Percentiles rank a stretch among this genome's conserved stretches.
These are phyloP conservation scores for Entomortierella lignicola DNA, from an alignment of 192 early-diverging fungal genomes.

Conservation along the genomic window DNA sequence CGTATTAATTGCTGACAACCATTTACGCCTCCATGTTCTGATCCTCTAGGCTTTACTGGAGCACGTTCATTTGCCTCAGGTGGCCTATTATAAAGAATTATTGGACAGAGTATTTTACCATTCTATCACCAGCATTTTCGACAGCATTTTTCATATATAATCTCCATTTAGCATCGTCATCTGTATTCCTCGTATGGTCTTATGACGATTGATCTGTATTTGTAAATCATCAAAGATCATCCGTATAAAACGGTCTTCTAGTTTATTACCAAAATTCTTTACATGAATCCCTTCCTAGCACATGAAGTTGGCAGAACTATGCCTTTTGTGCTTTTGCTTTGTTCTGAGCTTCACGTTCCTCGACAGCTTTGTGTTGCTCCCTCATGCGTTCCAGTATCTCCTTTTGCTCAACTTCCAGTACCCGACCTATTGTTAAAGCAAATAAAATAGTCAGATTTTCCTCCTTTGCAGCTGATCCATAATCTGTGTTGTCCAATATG, in stretches of 20 bases:
- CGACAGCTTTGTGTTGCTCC: slow-evolving; percentile 47
- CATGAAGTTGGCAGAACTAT: background rate
- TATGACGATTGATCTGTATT: no score
- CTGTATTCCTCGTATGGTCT: background rate
- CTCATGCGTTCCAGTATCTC: slow-evolving; percentile 58
- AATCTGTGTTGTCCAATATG: background rate
- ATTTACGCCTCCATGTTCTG: background rate
- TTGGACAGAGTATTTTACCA: background rate
- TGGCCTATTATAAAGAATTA: slow-evolving; percentile 17
- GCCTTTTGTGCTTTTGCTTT: slow-evolving; percentile 20
- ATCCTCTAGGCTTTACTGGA: slow-evolving; percentile 34
- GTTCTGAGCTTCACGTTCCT: slow-evolving; percentile 25
- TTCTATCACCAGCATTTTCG: background rate
- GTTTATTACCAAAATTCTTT: no score
- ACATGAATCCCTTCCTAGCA: no score
- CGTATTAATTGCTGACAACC: background rate
- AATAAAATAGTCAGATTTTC: background rate
- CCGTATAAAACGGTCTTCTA: background rate
- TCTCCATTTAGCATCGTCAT: background rate
- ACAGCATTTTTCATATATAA: background rate
- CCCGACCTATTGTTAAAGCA: slow-evolving; percentile 41
- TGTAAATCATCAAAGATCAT: no score
- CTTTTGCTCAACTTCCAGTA: slow-evolving; percentile 61
- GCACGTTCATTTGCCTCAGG: slow-evolving; percentile 44
- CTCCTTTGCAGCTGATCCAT: no score